Evolutionary conservation across 352 stramenopile species (phyloP).

Genomic region (Elongisporangium senticosum): DNA sequence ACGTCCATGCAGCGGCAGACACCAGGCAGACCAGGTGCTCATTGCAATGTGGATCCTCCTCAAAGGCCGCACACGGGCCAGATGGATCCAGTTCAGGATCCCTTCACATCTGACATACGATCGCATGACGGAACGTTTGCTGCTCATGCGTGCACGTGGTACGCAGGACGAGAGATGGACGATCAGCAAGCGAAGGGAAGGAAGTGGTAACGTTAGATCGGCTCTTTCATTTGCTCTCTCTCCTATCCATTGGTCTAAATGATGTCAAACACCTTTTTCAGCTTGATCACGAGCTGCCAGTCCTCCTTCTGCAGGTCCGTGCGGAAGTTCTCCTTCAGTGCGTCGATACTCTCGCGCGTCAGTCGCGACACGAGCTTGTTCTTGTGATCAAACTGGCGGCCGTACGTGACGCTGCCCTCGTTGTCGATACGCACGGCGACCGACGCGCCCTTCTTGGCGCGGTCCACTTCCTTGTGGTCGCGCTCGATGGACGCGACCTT

Average conservation of each 20-base stretch:
- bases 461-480: conserved; percentile 94
- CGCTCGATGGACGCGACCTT: conserved; percentile 96
- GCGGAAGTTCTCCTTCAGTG: conserved; percentile 98
- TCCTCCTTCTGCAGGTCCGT: conserved; percentile 97
- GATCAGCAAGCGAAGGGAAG: neutral
- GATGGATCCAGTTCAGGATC: neutral
- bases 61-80: neutral
- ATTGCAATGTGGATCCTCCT: too few species aligned
- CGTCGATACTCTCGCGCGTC: conserved; percentile 94
- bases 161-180: neutral
- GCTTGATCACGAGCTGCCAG: conserved; percentile 97
- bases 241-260: conserved; percentile 67
- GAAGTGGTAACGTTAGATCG: neutral
- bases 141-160: neutral
- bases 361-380: conserved; percentile 83
- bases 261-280: conserved; percentile 99
- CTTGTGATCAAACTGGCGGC: conserved; percentile 95
- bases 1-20: too few species aligned
- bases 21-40: neutral
- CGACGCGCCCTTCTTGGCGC: conserved; percentile 90
- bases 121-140: neutral
- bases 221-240: neutral
- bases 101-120: neutral
- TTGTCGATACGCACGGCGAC: conserved; percentile 98
- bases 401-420: conserved; percentile 94